phyloP scores from a whole-genome alignment of 116 monocot genomes.

The Iris pallida region DNA sequence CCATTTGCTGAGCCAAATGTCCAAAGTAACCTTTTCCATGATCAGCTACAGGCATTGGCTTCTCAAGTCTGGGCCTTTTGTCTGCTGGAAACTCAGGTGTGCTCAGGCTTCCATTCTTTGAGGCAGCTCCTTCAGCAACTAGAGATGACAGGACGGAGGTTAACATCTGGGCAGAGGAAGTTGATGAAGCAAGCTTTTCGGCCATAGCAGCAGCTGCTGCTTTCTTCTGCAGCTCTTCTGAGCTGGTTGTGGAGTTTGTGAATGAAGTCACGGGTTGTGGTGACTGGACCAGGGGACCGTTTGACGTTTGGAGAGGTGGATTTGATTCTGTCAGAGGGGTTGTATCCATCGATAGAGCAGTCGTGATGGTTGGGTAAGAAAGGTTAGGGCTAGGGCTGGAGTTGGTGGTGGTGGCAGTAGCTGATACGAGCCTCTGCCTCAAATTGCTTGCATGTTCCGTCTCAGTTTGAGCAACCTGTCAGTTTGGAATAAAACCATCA shows the following conservation, averaged over 20 bases:
- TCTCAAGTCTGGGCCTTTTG: slow-evolving; percentile 77
- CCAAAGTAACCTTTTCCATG: slow-evolving; percentile 23
- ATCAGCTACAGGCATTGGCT: slow-evolving; percentile 33
- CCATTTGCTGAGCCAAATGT: slow-evolving; percentile 34
- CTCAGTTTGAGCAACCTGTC: slow-evolving; percentile 57
- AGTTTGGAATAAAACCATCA: neutral
- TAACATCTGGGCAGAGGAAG: slow-evolving; percentile 82
- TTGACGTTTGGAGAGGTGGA: slow-evolving; percentile 8
- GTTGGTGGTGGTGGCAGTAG: neutral
- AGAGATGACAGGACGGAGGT: slow-evolving; percentile 76
- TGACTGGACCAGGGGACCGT: slow-evolving; percentile 3
- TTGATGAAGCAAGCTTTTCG: slow-evolving; percentile 74
- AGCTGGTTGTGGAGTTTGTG: slow-evolving; percentile 19
- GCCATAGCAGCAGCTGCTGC: slow-evolving; percentile 82
- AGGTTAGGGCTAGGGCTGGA: neutral
- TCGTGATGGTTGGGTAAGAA: neutral
- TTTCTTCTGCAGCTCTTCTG: slow-evolving; percentile 67
- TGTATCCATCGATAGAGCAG: slow-evolving; percentile 6
- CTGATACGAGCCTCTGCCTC: slow-evolving; percentile 35
- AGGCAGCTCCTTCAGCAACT: slow-evolving; percentile 81
- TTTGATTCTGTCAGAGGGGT: slow-evolving; percentile 10
- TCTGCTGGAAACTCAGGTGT: slow-evolving; percentile 37
- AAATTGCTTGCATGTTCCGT: slow-evolving; percentile 37
- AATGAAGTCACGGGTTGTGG: slow-evolving; percentile 39
- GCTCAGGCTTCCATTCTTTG: slow-evolving; percentile 21